phyloP scores from a whole-genome alignment of 148 eudicot genomes.

The Selenicereus undatus region DNA sequence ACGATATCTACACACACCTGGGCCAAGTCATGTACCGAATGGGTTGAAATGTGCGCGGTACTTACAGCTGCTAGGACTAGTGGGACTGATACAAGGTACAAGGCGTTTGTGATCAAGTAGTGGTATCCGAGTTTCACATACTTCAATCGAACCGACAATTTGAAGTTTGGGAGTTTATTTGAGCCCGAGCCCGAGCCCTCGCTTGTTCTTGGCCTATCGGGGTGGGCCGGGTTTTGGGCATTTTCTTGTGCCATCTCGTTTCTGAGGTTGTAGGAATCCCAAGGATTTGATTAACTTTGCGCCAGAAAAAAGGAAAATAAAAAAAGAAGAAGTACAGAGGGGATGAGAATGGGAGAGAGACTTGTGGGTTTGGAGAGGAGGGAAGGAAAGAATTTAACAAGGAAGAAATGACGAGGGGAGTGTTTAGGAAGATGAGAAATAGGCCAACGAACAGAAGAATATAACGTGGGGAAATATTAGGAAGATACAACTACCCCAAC shows the following conservation, averaged over 20 bases:
- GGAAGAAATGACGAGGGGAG: slow-evolving; percentile 2
- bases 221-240: background rate
- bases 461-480: slow-evolving; percentile 11
- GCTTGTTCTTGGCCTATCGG: background rate
- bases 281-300: background rate
- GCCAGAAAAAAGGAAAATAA: no score
- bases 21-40: slow-evolving; percentile 24
- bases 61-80: slow-evolving; percentile 7
- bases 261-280: background rate
- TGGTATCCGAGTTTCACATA: slow-evolving; percentile 45
- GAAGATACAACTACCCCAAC: slow-evolving; percentile 39
- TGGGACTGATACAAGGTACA: slow-evolving; percentile 32
- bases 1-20: slow-evolving; percentile 24
- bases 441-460: slow-evolving; percentile 30
- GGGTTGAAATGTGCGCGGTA: slow-evolving; percentile 22
- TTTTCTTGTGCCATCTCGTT: slow-evolving; percentile 3
- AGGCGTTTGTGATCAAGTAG: slow-evolving; percentile 34
- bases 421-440: slow-evolving; percentile 25
- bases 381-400: background rate
- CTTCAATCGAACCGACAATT: slow-evolving; percentile 34
- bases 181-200: background rate
- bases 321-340: background rate
- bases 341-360: background rate
- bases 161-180: slow-evolving; percentile 23
- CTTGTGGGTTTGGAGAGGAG: background rate